phyloP scores from a whole-genome alignment of 2,329 filamentous ascomycete species.

The Ophiognomonia clavigignenti-juglandacearum region DNA sequence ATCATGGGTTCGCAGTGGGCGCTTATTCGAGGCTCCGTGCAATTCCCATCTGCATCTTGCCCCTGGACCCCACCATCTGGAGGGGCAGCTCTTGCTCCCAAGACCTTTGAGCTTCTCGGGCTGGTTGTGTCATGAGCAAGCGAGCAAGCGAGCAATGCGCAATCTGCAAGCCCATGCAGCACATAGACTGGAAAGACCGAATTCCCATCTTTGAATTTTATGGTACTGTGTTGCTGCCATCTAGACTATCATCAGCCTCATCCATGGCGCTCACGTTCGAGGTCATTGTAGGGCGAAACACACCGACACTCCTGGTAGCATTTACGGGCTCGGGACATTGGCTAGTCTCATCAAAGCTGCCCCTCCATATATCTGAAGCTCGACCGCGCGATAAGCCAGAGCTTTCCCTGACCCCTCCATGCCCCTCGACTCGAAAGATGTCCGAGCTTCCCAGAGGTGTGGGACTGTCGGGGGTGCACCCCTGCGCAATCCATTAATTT shows the following conservation, averaged over 20 bases:
- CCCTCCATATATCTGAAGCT: background rate
- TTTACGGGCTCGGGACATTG: background rate
- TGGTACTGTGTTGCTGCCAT: no score
- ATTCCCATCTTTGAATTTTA: no score
- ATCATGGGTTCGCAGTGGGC: slow-evolving; percentile 10
- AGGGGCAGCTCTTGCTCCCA: slow-evolving; percentile 5
- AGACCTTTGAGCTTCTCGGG: background rate
- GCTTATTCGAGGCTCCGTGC: slow-evolving; percentile 9
- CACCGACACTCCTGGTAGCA: slow-evolving; percentile 5
- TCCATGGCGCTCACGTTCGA: background rate
- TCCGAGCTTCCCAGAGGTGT: slow-evolving; percentile 1
- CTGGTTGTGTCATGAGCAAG: background rate
- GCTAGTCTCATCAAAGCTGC: background rate
- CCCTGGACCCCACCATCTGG: slow-evolving; percentile 14
- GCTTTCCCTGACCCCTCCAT: slow-evolving; percentile 13
- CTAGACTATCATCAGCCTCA: background rate
- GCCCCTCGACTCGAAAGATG: slow-evolving; percentile 11
- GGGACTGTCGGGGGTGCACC: background rate
- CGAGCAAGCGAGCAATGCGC: background rate
- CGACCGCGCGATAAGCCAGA: no score
- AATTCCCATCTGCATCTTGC: slow-evolving; percentile 4
- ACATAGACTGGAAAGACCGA: no score
- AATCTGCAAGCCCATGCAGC: no score
- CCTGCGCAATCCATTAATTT: background rate
- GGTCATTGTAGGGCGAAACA: slow-evolving; percentile 1